These are phyloP conservation scores for Hymenoscyphus scutula DNA, from an alignment of 2,329 filamentous ascomycete species.

Conservation along the genomic window DNA sequence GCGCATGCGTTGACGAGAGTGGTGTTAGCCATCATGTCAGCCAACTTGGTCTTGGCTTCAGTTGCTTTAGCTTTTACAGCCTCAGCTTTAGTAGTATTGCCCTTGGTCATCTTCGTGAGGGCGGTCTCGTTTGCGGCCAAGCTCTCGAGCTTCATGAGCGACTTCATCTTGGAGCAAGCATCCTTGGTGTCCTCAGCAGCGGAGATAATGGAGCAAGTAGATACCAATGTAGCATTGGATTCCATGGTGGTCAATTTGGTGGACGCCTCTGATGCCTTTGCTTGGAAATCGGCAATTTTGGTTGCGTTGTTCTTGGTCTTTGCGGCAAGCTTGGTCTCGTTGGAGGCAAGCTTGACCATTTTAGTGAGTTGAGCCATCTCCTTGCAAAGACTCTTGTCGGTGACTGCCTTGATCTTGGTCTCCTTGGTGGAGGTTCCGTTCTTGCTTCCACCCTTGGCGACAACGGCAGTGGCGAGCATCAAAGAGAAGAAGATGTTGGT, in stretches of 20 bases:
- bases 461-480: slow-evolving; percentile 25
- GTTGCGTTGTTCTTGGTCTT: slow-evolving; percentile 40
- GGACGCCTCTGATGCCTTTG: slow-evolving; percentile 37
- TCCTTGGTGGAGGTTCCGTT: slow-evolving; percentile 24
- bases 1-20: slow-evolving; percentile 33
- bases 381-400: slow-evolving; percentile 37
- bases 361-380: slow-evolving; percentile 35
- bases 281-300: slow-evolving; percentile 38
- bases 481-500: slow-evolving; percentile 27
- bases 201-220: slow-evolving; percentile 36
- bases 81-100: slow-evolving; percentile 38
- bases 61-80: slow-evolving; percentile 37
- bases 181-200: slow-evolving; percentile 34
- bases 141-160: slow-evolving; percentile 28
- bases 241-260: slow-evolving; percentile 36
- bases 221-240: slow-evolving; percentile 40
- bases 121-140: slow-evolving; percentile 36
- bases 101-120: slow-evolving; percentile 37
- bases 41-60: slow-evolving; percentile 33
- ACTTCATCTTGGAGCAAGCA: slow-evolving; percentile 34
- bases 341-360: slow-evolving; percentile 37
- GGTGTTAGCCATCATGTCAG: slow-evolving; percentile 36
- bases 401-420: slow-evolving; percentile 25
- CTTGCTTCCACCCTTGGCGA: slow-evolving; percentile 34
- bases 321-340: slow-evolving; percentile 38